Base-by-base conservation (phyloP, 83 land plant species). In the Diphasiastrum complanatum region DNA sequence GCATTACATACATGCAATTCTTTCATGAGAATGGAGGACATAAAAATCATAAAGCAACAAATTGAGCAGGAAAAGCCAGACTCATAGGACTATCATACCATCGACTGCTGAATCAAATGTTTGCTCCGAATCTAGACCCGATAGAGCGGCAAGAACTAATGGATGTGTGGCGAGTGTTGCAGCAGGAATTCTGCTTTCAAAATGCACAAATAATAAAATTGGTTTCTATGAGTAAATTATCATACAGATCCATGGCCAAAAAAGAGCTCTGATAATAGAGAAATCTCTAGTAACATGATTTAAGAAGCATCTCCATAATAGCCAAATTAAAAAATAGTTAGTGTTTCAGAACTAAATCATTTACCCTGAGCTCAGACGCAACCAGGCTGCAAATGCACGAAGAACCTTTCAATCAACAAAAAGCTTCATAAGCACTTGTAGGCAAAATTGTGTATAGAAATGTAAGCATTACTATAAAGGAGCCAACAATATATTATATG, bases 371-470 rank as follows among this genome's bases (percentile, higher is more conserved):
- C 83, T 68, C 5, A 87, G 65, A 23, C 95, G 85, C 69, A 91
- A 75, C 97, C 97, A 91, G 45, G 97, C 84, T 56, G 95, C 85
- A 79, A 91, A 87, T 49, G 89, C 98, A 61, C 81, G 85, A 19
- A 92, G 69, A 29, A 85, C 80, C 97, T 91, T 83, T 54, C 11
- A 24, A 33, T n/a, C 29, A 69, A 18, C n/a, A 48, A 20, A 19
- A 32, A 31, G 12, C 38, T 35, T 33, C 14, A 32, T 23, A 51
- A 33, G 1, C 1, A 37, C n/a, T 38, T 60, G 25, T 36, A 36
- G 49, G 11, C 20, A 14, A 37, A 38, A 3, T 4, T 3, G 14
- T 3, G 19, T 5, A 6, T 35, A 22, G 10, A 59, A 16, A 38
- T 22, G n/a, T n/a, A n/a, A n/a, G n/a, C n/a, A n/a, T n/a, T n/a